Percentiles rank a stretch among this genome's conserved stretches.
phyloP scores from a whole-genome alignment of 768 basidiomycete species.

The Tephrocybe sp. region DNA sequence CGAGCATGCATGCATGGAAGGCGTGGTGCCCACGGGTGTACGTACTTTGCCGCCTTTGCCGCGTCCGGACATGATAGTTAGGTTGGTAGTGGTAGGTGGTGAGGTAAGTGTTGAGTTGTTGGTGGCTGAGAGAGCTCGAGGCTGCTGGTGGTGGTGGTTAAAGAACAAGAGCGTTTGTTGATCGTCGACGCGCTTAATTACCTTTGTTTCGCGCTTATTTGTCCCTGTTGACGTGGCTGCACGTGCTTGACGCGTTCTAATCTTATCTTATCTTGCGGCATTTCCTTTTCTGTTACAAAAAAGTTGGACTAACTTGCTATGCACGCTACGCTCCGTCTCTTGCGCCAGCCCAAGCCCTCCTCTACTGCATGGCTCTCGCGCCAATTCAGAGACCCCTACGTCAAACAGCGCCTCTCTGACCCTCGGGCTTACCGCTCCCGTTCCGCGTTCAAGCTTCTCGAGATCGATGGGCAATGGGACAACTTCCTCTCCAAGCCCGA shows the following conservation, averaged over 20 bases:
- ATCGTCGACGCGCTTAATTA: slow-evolving; percentile 35
- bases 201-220: slow-evolving; percentile 38
- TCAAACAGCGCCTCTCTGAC: slow-evolving; percentile 40
- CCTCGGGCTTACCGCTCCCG: slow-evolving; percentile 70
- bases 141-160: slow-evolving; percentile 33
- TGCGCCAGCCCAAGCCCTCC: slow-evolving; percentile 35
- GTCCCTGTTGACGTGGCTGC: slow-evolving; percentile 36
- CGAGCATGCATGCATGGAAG: neutral
- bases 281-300: neutral
- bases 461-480: slow-evolving; percentile 62
- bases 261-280: neutral
- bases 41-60: slow-evolving; percentile 79
- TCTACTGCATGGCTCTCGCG: slow-evolving; percentile 66
- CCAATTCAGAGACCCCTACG: slow-evolving; percentile 71
- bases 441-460: slow-evolving; percentile 89
- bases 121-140: slow-evolving; percentile 3
- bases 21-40: neutral
- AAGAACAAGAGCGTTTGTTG: slow-evolving; percentile 32
- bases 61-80: slow-evolving; percentile 67
- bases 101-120: slow-evolving; percentile 10
- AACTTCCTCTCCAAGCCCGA: slow-evolving; percentile 51
- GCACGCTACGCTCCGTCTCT: neutral
- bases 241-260: slow-evolving; percentile 12
- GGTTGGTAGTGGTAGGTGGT: slow-evolving; percentile 4
- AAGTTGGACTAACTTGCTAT: neutral